Conservation (phyloP, 1,284 basidiomycete genomes). For the Cystobasidium pallidum region DNA sequence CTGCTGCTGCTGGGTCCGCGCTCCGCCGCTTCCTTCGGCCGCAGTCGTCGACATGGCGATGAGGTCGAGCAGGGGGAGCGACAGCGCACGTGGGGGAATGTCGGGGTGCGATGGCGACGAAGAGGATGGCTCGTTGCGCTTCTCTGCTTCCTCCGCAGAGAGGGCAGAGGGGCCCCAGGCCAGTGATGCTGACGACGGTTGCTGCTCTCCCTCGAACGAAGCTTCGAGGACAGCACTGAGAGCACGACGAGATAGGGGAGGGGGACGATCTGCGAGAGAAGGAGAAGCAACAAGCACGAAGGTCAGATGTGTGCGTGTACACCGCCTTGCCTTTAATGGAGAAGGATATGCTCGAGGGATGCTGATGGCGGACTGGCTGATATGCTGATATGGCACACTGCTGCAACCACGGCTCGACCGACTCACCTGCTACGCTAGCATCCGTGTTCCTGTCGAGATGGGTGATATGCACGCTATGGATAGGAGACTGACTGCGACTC, state of each 20-base stretch:
- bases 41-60: slow-evolving; percentile 14
- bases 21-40: slow-evolving; percentile 4
- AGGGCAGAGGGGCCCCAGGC: too few relatives aligned
- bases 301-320: too few relatives aligned
- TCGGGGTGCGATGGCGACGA: background rate
- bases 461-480: too few relatives aligned
- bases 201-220: background rate
- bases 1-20: background rate
- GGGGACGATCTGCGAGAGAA: too few relatives aligned
- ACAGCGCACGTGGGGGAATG: slow-evolving; percentile 1
- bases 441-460: too few relatives aligned
- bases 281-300: too few relatives aligned
- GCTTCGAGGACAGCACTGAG: slow-evolving; percentile 14
- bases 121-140: background rate
- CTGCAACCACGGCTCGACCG: too few relatives aligned
- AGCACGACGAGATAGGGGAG: background rate
- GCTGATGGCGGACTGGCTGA: too few relatives aligned
- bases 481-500: background rate
- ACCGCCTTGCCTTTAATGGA: too few relatives aligned
- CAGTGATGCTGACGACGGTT: background rate
- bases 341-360: too few relatives aligned
- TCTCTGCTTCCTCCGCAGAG: background rate
- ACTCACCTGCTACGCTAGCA: too few relatives aligned
- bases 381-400: too few relatives aligned
- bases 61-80: background rate